Evolutionary conservation across 2,329 filamentous ascomycete genomes (phyloP), one percentile per base, ranked within the genome.

Genomic region (Fusarium sp.): DNA sequence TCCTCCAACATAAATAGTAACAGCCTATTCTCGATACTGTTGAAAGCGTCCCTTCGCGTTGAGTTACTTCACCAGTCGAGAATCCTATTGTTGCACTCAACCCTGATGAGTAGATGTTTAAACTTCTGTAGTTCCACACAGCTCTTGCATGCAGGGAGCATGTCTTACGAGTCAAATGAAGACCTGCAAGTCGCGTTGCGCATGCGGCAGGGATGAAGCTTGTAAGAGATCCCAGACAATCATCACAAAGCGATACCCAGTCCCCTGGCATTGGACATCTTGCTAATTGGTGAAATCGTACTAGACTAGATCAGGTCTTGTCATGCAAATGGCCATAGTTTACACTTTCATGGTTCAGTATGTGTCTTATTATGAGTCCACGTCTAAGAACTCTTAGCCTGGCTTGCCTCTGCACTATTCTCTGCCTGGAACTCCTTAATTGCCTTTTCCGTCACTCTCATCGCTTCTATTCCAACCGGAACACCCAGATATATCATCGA

Each of bases 401-500:
- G 32, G 2, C 38, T 25, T 15, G 12, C 38, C 0, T 4, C 40
- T 32, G 27, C 20, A 9, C 20, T 25, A 6, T 15, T 14, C 35
- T 71, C 40, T 0, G 35, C 25, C 50, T 70, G 56, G 1, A 61
- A 71, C 50, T 71, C 63, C 3, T 59, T 27, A 27, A 69, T 71
- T 6, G 71, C 72, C 56, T 65, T 74, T 30, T 70, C 60, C 0
- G 72, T 75, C 3, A 75, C 71, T 20, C 69, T 75, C 72, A 75
- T 75, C 0, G 72, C 72, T 3, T 75, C 72, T 2, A 74, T 25
- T 1, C 72, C 72, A 6, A 71, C 72, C 14, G 72, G 72, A 27
- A 63, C 69, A 4, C 72, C 72, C 25, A 71, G 70, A 30, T 75
- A 75, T 5, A 75, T 69, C 35, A 74, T 75, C 4, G 72, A 74